Conservation (phyloP, 495 filamentous ascomycete genomes). For the Penicillium crystallinum region DNA sequence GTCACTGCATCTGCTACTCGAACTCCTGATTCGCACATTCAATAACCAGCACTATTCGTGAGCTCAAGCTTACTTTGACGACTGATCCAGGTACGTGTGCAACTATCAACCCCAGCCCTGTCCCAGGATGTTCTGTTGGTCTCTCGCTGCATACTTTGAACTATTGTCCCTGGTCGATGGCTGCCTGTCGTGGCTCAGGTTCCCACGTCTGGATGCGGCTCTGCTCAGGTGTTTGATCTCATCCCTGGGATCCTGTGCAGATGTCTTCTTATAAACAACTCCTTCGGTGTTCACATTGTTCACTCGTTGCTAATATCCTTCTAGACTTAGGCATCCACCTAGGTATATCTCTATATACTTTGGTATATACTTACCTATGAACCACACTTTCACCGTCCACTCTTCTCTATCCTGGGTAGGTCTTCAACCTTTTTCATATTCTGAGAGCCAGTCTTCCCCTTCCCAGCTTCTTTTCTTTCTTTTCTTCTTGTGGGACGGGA, state of each 20-base stretch:
- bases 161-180: conserved; percentile 1
- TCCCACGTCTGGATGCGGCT: not conserved
- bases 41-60: not conserved
- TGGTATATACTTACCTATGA: not conserved
- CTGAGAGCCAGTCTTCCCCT: too few species aligned
- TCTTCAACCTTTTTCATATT: not conserved
- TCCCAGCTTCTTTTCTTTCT: not conserved
- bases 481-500: not conserved
- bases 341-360: not conserved
- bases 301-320: not conserved
- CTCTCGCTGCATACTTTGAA: too few species aligned
- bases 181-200: not conserved
- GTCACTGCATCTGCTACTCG: conserved; percentile 19
- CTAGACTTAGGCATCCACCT: not conserved
- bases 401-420: not conserved
- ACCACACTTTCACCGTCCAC: not conserved
- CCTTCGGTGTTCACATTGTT: not conserved
- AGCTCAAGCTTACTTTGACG: not conserved
- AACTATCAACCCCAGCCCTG: not conserved
- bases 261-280: not conserved
- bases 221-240: not conserved
- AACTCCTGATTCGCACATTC: conserved; percentile 9
- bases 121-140: not conserved
- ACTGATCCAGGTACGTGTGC: conserved; percentile 1
- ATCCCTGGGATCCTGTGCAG: not conserved